A percentile compares a stretch with the other conserved stretches of the same genome.
These are phyloP conservation scores for Tylopilus sp. DNA, from an alignment of 768 basidiomycete species.

Conservation along the genomic window DNA sequence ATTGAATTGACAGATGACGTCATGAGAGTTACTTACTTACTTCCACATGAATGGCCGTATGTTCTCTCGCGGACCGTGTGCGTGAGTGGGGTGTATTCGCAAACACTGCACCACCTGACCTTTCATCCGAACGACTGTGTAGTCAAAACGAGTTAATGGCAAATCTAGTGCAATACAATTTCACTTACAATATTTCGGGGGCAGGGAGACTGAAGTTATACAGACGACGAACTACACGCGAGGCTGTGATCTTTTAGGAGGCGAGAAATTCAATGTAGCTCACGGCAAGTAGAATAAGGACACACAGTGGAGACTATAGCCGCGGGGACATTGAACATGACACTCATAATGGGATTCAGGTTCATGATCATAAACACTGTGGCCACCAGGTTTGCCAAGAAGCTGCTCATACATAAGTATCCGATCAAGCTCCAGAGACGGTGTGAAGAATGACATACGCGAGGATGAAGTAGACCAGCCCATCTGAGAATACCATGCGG, in stretches of 20 bases:
- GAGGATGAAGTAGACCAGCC: constrained; percentile 71
- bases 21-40: constrained; percentile 17
- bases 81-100: constrained; percentile 16
- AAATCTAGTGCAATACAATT: not conserved
- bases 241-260: constrained; percentile 50
- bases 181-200: constrained; percentile 30
- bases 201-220: constrained; percentile 41
- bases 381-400: constrained; percentile 40
- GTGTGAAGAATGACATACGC: constrained; percentile 45
- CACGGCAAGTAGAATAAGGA: not conserved
- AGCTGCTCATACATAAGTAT: constrained; percentile 25
- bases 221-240: constrained; percentile 56
- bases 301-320: constrained; percentile 51
- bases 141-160: not conserved
- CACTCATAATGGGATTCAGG: constrained; percentile 63
- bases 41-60: constrained; percentile 33
- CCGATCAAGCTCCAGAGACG: constrained; percentile 23
- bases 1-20: not conserved
- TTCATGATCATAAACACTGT: constrained; percentile 63
- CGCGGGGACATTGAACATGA: constrained; percentile 65
- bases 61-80: constrained; percentile 13
- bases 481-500: constrained; percentile 66
- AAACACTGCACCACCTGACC: constrained; percentile 18
- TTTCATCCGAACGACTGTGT: constrained; percentile 18
- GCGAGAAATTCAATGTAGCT: not conserved